Evolutionary conservation across 2,329 filamentous ascomycete species (phyloP).

Genomic region (Cercospora sp.): DNA sequence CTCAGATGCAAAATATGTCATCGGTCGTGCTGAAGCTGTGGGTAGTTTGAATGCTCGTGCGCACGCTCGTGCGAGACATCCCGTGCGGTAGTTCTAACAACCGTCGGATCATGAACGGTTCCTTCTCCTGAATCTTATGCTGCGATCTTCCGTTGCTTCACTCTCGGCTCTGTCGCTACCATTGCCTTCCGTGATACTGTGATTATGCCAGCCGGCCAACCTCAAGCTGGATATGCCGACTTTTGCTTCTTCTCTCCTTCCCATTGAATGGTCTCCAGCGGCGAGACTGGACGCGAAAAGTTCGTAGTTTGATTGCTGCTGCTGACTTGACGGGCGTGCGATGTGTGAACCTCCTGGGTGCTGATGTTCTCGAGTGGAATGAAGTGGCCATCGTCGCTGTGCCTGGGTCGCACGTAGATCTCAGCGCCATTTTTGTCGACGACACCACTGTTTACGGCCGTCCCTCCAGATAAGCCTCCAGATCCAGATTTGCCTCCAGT

Average conservation of each 20-base stretch:
- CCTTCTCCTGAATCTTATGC: neutral
- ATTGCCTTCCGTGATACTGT: neutral
- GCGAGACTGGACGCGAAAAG: conserved; percentile 1
- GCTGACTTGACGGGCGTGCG: neutral
- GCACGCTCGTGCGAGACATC: neutral
- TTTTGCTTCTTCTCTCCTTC: neutral
- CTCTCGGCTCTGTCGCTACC: neutral
- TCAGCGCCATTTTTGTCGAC: conserved; percentile 16
- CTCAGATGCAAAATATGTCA: neutral
- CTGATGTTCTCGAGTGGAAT: conserved; percentile 54
- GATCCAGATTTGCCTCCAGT: neutral
- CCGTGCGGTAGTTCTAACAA: neutral
- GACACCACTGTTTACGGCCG: conserved; percentile 18
- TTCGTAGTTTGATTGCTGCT: neutral
- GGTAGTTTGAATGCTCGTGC: neutral
- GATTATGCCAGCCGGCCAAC: neutral
- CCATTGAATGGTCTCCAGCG: conserved; percentile 4
- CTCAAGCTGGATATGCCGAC: neutral
- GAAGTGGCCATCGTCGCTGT: conserved; percentile 25
- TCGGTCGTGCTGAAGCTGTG: conserved; percentile 2
- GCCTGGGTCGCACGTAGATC: conserved; percentile 17
- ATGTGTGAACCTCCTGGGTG: neutral
- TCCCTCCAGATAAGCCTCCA: conserved; percentile 19
- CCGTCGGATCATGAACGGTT: neutral
- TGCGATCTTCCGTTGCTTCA: neutral